Percentiles rank a stretch among this genome's conserved stretches.
These are phyloP conservation scores for Phytophthora aleatoria DNA, from an alignment of 352 stramenopile genomes.

Conservation along the genomic window DNA sequence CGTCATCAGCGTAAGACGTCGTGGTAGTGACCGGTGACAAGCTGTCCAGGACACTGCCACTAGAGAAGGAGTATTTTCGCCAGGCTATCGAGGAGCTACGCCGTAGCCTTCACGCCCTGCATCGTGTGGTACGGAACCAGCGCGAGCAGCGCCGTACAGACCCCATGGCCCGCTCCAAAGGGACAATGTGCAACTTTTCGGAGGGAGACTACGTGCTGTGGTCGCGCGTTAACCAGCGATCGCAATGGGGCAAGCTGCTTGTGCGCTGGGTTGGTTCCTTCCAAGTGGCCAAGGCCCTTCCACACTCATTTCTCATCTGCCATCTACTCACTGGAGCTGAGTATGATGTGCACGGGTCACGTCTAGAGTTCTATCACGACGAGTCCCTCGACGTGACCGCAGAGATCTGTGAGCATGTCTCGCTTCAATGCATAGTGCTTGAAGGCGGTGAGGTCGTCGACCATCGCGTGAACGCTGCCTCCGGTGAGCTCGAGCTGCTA, in stretches of 20 bases:
- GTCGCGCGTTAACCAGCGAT: background rate
- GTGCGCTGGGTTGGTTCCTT: background rate
- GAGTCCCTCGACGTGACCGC: background rate
- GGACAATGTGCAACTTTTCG: background rate
- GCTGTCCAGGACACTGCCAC: background rate
- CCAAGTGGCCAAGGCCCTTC: background rate
- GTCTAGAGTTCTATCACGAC: background rate
- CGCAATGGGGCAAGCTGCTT: background rate
- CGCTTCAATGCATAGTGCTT: background rate
- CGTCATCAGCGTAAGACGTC: background rate
- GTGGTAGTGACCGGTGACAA: background rate
- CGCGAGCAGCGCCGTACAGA: background rate
- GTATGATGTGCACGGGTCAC: conserved; percentile 1
- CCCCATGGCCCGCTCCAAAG: background rate
- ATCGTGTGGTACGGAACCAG: background rate
- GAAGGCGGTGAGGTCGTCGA: background rate
- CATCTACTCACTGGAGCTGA: background rate
- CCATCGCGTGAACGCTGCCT: background rate
- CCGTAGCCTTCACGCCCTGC: background rate
- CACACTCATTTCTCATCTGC: too few relatives aligned
- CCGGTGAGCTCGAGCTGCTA: background rate
- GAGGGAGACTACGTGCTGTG: background rate
- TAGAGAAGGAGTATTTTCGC: background rate
- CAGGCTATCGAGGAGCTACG: background rate
- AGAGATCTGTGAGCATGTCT: background rate